Percentiles rank a stretch among this genome's conserved stretches.
These are phyloP conservation scores for Medakamo hakoo DNA, from an alignment of 139 green algal species.

Conservation along the genomic window DNA sequence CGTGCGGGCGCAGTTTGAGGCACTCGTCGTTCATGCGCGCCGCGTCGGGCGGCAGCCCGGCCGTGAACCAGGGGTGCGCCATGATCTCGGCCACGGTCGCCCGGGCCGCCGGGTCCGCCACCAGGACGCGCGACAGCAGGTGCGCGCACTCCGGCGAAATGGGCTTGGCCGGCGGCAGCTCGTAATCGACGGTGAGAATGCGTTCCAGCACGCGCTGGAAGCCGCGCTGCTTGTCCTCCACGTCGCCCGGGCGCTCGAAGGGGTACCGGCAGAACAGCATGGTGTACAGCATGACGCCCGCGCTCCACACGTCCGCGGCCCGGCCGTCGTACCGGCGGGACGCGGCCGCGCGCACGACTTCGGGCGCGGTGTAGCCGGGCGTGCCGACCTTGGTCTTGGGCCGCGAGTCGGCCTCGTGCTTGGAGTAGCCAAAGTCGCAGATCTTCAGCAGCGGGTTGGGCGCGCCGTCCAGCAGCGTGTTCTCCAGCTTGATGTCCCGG, in stretches of 20 bases:
- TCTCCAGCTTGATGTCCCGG: slow-evolving; percentile 46
- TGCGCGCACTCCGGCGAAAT: slow-evolving; percentile 15
- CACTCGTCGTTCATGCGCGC: slow-evolving; percentile 19
- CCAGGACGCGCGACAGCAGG: slow-evolving; percentile 51
- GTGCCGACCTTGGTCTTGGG: slow-evolving; percentile 16
- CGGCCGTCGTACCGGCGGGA: slow-evolving; percentile 1
- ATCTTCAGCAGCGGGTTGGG: slow-evolving; percentile 33
- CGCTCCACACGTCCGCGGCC: slow-evolving; percentile 21
- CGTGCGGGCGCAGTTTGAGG: not conserved
- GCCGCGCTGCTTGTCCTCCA: not conserved
- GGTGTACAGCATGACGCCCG: slow-evolving; percentile 25
- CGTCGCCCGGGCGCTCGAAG: slow-evolving; percentile 20
- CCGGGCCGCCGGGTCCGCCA: slow-evolving; percentile 28
- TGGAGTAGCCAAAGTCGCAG: slow-evolving; percentile 55
- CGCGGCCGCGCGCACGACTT: slow-evolving; percentile 11
- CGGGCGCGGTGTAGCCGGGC: slow-evolving; percentile 22
- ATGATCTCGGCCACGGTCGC: slow-evolving; percentile 49
- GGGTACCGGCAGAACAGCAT: slow-evolving; percentile 18
- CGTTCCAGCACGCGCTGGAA: not conserved
- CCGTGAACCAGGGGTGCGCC: slow-evolving; percentile 60
- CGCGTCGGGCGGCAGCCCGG: slow-evolving; percentile 29
- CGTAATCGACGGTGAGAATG: not conserved
- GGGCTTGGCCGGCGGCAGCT: slow-evolving; percentile 1
- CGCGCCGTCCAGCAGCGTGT: slow-evolving; percentile 30
- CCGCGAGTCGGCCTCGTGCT: slow-evolving; percentile 40